These are phyloP conservation scores for Diospyros lotus DNA, from an alignment of 148 eudicot genomes.

Conservation along the genomic window DNA sequence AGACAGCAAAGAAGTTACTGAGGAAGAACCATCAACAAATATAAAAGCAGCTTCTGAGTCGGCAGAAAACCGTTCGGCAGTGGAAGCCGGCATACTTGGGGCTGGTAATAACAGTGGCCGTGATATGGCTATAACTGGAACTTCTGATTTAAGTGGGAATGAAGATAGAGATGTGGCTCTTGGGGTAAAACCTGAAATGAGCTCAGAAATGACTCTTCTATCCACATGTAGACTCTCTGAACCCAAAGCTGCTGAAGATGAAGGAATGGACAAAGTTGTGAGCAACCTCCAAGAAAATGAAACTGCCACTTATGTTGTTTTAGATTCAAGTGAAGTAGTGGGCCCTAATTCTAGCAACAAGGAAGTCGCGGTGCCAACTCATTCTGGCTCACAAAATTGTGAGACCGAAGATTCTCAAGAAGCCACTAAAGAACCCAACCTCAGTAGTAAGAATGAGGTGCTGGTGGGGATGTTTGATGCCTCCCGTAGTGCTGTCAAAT, in stretches of 20 bases:
- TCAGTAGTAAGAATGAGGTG: background rate
- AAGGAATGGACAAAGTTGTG: constrained; percentile 4
- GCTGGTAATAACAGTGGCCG: constrained; percentile 8
- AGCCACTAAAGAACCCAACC: background rate
- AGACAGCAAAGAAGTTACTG: constrained; percentile 9
- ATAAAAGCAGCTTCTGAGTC: constrained; percentile 7
- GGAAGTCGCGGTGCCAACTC: background rate
- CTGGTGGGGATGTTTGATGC: constrained; percentile 4
- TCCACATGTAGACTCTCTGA: constrained; percentile 8
- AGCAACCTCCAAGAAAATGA: background rate
- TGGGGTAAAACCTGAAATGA: constrained; percentile 8
- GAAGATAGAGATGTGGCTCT: constrained; percentile 15
- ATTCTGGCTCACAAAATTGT: background rate
- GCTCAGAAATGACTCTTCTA: constrained; percentile 13
- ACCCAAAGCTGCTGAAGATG: constrained; percentile 18
- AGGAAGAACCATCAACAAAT: constrained; percentile 9
- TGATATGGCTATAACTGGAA: constrained; percentile 15
- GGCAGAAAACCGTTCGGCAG: constrained; percentile 8
- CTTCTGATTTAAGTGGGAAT: constrained; percentile 14
- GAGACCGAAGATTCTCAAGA: background rate
- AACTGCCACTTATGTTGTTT: background rate
- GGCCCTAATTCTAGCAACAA: constrained; percentile 1
- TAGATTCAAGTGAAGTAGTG: background rate
- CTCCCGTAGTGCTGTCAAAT: constrained; percentile 12
- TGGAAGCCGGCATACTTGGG: constrained; percentile 15